Evolutionary conservation across 306 rosid genomes (phyloP).

Genomic region (Potentilla sterilis): DNA sequence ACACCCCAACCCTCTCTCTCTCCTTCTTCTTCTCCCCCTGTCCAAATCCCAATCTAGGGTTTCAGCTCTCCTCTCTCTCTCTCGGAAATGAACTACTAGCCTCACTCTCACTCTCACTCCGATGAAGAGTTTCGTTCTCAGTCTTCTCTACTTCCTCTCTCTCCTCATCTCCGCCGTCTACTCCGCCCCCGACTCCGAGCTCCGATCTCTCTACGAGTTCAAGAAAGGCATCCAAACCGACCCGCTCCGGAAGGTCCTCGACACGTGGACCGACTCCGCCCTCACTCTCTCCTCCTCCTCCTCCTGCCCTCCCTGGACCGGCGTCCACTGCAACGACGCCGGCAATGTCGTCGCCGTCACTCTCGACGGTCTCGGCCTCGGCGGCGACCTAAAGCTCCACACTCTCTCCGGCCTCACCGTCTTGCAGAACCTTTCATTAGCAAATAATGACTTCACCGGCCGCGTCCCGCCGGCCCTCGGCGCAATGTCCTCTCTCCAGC

Average conservation of each 20-base stretch:
- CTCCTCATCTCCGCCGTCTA: conserved; percentile 20
- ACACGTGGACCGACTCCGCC: conserved; percentile 45
- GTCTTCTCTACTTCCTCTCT: conserved; percentile 13
- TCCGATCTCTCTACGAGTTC: conserved; percentile 83
- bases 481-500: conserved; percentile 54
- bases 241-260: conserved; percentile 41
- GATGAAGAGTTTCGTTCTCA: conserved; percentile 51
- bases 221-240: conserved; percentile 71
- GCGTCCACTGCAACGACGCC: conserved; percentile 55
- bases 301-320: conserved; percentile 67
- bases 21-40: conserved; percentile 4
- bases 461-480: conserved; percentile 74
- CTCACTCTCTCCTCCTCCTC: neutral
- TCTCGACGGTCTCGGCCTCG: conserved; percentile 53
- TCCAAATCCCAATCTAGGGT: conserved; percentile 52
- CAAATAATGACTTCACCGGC: conserved; percentile 75
- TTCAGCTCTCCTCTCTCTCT: conserved; percentile 34
- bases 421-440: conserved; percentile 57
- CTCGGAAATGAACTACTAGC: conserved; percentile 41
- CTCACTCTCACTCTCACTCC: too few species aligned
- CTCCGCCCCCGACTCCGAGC: conserved; percentile 51
- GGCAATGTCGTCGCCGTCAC: conserved; percentile 62
- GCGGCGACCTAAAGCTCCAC: conserved; percentile 73
- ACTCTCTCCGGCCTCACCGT: conserved; percentile 63
- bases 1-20: conserved; percentile 10